Evolutionary conservation across 257 asterid species (phyloP).

Genomic region (Capsicum baccatum): DNA sequence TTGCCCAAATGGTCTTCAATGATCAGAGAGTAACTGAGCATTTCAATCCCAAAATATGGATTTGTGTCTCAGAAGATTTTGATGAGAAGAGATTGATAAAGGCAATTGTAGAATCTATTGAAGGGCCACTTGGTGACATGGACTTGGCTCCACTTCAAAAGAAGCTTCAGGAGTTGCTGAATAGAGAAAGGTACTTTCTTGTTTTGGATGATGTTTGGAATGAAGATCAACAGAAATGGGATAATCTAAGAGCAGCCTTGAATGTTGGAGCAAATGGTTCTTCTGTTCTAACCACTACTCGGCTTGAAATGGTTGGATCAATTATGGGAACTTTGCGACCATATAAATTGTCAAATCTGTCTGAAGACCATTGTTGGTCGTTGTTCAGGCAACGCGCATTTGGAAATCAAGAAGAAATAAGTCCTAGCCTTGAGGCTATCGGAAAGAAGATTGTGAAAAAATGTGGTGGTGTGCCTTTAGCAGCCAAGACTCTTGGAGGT

Average conservation of each 20-base stretch:
- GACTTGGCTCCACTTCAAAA: neutral
- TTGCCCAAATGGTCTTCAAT: neutral
- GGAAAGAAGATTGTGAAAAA: no score
- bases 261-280: no score
- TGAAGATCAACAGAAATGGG: neutral
- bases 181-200: neutral
- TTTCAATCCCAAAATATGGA: neutral
- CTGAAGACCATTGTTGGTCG: conserved; percentile 37
- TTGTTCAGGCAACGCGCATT: no score
- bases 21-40: neutral
- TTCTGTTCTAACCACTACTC: conserved; percentile 16
- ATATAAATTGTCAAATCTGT: conserved; percentile 18
- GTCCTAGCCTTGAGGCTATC: no score
- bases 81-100: neutral
- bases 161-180: neutral
- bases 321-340: conserved; percentile 37
- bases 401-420: no score
- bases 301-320: conserved; percentile 33
- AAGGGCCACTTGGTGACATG: neutral
- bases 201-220: neutral
- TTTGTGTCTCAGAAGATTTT: neutral
- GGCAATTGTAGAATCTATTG: neutral
- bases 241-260: neutral
- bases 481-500: no score
- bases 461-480: no score